Evolutionary conservation across 805 yeast species (phyloP), one percentile per base, ranked within the genome.

Genomic region (Schwanniomyces pseudopolymorphus): DNA sequence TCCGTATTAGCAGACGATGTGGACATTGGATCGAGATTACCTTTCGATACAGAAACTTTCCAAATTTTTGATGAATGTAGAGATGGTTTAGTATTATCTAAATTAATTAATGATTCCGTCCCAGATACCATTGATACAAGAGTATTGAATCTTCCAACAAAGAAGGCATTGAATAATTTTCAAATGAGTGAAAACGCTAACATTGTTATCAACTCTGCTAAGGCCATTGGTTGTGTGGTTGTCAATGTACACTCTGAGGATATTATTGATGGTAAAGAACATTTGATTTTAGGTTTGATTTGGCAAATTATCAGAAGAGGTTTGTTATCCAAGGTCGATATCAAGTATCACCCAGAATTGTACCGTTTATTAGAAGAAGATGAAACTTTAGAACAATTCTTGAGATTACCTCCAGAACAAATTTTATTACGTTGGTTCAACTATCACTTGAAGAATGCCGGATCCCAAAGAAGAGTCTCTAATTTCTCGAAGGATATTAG

Each of bases 221-320:
- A 94, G 72, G 99, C 98, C 44, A 94, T 94, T 70, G 99, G 99
- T 17, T 92, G 97, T 77, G 87, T 94, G 47, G 98, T 94, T 42
- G 98, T 94, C 43, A 94, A 94, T 63, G 98, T 94, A 42, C 98
- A 92, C 58, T 87, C 97, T 13, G 97, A 90, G 64, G 97, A 90
- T 65, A 88, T 91, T 44, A 85, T 89, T 52, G 97, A 90, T 60
- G 97, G 97, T 57, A 91, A 87, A 58, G 95, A 89, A 62, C 96
- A 91, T 67, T 79, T 91, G 64, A 87, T 91, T 48, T 71, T 92
- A 53, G 98, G 98, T 46, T 76, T 91, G 54, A 85, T 91, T 56
- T 91, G 98, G 98, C 99, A 94, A 75, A 88, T 94, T 60, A 94
- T 94, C 57, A 85, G 99, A 72, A 85, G 97, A 70, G 99, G 99